phyloP scores from a whole-genome alignment of 208 protist species.

The Acanthamoeba sp. region DNA sequence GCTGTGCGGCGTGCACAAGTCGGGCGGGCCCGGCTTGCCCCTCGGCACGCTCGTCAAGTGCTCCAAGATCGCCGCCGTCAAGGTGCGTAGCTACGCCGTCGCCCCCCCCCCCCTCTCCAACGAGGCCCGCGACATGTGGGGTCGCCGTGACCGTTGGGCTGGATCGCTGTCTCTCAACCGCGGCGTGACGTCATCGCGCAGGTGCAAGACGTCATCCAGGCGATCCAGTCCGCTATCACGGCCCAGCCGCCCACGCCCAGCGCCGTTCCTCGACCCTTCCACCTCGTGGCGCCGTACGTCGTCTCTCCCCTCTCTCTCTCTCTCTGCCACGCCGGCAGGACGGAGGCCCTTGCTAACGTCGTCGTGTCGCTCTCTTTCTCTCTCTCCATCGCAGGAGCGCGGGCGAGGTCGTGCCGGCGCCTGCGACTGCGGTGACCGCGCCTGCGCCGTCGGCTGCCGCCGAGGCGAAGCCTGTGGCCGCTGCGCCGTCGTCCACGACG shows the following conservation, averaged over 20 bases:
- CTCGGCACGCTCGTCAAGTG: conserved; percentile 83
- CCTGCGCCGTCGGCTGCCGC: not conserved
- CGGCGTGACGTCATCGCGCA: not conserved
- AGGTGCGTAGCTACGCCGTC: too few relatives aligned
- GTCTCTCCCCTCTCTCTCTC: too few relatives aligned
- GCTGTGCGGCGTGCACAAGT: conserved; percentile 88
- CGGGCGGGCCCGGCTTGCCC: conserved; percentile 79
- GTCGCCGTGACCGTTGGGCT: conserved; percentile 62
- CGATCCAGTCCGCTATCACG: not conserved
- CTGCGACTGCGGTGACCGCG: not conserved
- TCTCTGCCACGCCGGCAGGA: too few relatives aligned
- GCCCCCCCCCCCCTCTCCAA: too few relatives aligned
- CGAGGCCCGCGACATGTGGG: too few relatives aligned
- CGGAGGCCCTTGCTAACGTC: too few relatives aligned
- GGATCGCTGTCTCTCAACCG: not conserved
- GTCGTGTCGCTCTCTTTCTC: too few relatives aligned
- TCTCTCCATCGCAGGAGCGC: not conserved
- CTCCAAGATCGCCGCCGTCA: conserved; percentile 83
- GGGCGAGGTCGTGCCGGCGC: not conserved
- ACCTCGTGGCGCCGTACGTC: not conserved
- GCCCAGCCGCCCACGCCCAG: conserved; percentile 4
- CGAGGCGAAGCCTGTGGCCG: not conserved
- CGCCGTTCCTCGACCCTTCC: not conserved
- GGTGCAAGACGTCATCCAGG: not conserved
- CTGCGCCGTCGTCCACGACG: not conserved